phyloP scores from a whole-genome alignment of 352 stramenopile species.

The Pythium pyrilobum region DNA sequence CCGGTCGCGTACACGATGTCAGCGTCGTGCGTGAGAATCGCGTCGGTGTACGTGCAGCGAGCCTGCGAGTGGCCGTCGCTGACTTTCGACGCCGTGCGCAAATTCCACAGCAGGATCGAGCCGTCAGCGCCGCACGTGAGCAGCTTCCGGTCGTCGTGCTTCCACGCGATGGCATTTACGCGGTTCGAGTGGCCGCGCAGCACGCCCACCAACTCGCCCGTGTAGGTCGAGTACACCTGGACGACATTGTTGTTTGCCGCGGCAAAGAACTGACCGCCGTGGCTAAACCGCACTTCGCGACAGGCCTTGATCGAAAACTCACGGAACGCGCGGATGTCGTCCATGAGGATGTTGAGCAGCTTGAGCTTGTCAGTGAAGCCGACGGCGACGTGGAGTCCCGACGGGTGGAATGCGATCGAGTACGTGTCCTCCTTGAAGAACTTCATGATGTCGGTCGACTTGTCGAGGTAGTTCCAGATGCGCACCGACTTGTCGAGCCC shows the following conservation, averaged over 20 bases:
- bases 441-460: conserved; percentile 89
- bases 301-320: conserved; percentile 92
- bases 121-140: conserved; percentile 74
- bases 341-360: conserved; percentile 93
- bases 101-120: conserved; percentile 71
- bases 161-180: conserved; percentile 77
- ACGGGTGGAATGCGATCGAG: conserved; percentile 90
- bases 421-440: conserved; percentile 89
- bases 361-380: conserved; percentile 93
- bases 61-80: conserved; percentile 75
- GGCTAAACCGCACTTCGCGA: conserved; percentile 87
- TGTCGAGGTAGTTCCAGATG: conserved; percentile 94
- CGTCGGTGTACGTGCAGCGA: conserved; percentile 67
- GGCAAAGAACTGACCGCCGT: conserved; percentile 89
- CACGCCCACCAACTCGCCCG: conserved; percentile 59
- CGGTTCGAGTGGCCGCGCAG: conserved; percentile 80
- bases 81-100: conserved; percentile 66
- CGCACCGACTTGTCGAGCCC: conserved; percentile 88
- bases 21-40: conserved; percentile 48
- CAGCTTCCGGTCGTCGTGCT: conserved; percentile 69
- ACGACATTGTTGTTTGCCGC: conserved; percentile 87
- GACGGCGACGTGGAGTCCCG: conserved; percentile 83
- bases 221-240: conserved; percentile 81
- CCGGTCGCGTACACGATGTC: conserved; percentile 86
- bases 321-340: conserved; percentile 88